phyloP scores from a whole-genome alignment of 2,329 filamentous ascomycete species.

The Ampelomyces quisqualis region DNA sequence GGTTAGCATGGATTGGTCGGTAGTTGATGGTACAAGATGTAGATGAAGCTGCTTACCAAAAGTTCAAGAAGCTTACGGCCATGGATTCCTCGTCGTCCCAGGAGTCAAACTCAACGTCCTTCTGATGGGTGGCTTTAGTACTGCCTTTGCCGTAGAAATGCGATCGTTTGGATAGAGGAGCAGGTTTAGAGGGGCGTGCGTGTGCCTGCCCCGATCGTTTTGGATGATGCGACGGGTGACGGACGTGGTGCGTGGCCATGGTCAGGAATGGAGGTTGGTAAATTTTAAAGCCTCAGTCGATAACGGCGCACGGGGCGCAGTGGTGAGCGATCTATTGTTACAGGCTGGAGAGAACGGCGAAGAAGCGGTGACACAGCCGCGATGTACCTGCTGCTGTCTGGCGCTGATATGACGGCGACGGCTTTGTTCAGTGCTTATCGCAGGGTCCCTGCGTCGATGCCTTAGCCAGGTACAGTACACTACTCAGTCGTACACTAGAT shows the following conservation, averaged over 20 bases:
- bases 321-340: constrained; percentile 24
- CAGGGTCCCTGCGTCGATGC: constrained; percentile 30
- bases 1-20: constrained; percentile 10
- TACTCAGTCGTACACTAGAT: constrained; percentile 15
- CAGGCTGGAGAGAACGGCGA: constrained; percentile 30
- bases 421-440: constrained; percentile 44
- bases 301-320: constrained; percentile 35
- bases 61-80: constrained; percentile 55
- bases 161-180: constrained; percentile 38
- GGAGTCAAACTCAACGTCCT: constrained; percentile 28
- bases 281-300: constrained; percentile 39
- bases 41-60: constrained; percentile 47
- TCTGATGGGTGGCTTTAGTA: constrained; percentile 25
- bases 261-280: constrained; percentile 38
- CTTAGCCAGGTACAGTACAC: constrained; percentile 39
- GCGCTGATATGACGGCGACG: constrained; percentile 39
- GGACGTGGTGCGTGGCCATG: constrained; percentile 38
- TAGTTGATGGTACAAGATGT: background rate
- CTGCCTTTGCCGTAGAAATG: constrained; percentile 34
- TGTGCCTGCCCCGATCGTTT: constrained; percentile 41
- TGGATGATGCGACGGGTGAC: constrained; percentile 36
- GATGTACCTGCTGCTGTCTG: constrained; percentile 19
- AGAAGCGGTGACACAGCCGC: constrained; percentile 44
- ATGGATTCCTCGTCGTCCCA: constrained; percentile 52
- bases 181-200: constrained; percentile 37